phyloP scores from a whole-genome alignment of 2,329 filamentous ascomycete species.

The Fusarium austroafricanum region DNA sequence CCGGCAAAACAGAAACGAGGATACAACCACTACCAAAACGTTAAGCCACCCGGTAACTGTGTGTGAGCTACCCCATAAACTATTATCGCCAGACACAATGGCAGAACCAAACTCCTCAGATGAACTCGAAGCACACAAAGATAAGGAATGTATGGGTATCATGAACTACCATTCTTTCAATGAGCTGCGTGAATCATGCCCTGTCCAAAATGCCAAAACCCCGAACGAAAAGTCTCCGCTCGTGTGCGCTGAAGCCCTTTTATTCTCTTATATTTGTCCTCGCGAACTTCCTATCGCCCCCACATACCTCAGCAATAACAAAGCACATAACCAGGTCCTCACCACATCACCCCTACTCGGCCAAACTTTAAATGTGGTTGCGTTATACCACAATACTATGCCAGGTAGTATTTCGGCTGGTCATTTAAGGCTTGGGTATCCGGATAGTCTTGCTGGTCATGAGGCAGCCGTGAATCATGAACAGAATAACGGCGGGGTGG shows the following conservation, averaged over 20 bases:
- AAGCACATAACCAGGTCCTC: not conserved
- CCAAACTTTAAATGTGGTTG: not conserved
- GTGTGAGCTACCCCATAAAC: not conserved
- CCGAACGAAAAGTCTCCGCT: conserved; percentile 14
- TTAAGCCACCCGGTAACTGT: not conserved
- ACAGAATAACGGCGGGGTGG: conserved; percentile 84
- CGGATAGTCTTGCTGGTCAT: conserved; percentile 97
- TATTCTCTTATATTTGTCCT: conserved; percentile 4
- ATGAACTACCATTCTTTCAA: conserved; percentile 44
- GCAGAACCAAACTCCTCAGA: not conserved
- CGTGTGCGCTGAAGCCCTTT: conserved; percentile 7
- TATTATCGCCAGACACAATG: not conserved
- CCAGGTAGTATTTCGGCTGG: conserved; percentile 25
- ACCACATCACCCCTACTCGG: conserved; percentile 4
- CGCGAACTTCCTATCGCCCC: conserved; percentile 3
- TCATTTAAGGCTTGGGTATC: conserved; percentile 82
- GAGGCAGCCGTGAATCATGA: conserved; percentile 87
- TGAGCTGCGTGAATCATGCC: conserved; percentile 44
- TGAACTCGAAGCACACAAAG: not conserved
- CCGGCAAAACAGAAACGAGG: not conserved
- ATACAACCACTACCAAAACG: not conserved
- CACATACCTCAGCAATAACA: not conserved
- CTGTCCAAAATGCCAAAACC: conserved; percentile 30
- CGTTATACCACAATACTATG: conserved; percentile 21
- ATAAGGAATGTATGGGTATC: conserved; percentile 45